These are phyloP conservation scores for Arachnomyces sp. DNA, from an alignment of 2,329 filamentous ascomycete genomes.

Conservation along the genomic window DNA sequence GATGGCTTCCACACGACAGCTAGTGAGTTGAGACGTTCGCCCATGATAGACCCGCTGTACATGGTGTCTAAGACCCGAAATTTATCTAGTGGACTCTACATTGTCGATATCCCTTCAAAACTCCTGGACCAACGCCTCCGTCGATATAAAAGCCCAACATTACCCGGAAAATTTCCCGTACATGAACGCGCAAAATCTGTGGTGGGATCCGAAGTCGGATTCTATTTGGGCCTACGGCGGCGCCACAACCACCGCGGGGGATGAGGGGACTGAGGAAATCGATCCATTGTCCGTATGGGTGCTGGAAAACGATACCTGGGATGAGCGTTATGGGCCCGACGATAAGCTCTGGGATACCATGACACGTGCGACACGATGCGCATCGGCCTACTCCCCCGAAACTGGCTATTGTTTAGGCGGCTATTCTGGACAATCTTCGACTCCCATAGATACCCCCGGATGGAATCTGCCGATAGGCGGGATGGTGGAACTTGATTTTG, in stretches of 20 bases:
- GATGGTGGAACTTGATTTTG: conserved; percentile 9
- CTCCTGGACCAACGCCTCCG: conserved; percentile 11
- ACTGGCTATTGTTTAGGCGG: conserved; percentile 4
- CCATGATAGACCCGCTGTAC: background rate
- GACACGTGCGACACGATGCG: background rate
- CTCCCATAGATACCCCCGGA: conserved; percentile 5
- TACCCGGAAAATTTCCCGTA: too few species aligned
- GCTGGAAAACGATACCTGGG: too few species aligned
- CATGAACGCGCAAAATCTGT: too few species aligned
- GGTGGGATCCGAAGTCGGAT: too few species aligned
- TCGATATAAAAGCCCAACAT: conserved; percentile 1
- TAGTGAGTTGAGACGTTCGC: too few species aligned
- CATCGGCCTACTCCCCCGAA: conserved; percentile 5
- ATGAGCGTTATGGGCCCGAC: too few species aligned
- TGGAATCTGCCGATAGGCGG: conserved; percentile 4
- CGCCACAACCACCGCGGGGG: too few species aligned
- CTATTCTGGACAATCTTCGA: conserved; percentile 6
- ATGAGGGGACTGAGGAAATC: too few species aligned
- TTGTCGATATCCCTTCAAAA: conserved; percentile 8
- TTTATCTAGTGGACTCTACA: conserved; percentile 5
- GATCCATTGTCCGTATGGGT: too few species aligned
- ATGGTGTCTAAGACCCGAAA: background rate
- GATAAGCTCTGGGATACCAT: background rate
- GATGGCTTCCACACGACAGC: too few species aligned
- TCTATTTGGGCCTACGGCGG: too few species aligned